Percentiles rank a stretch among this genome's conserved stretches.
These are phyloP conservation scores for Penicillium sp. DNA, from an alignment of 2,329 filamentous ascomycete species.

Conservation along the genomic window DNA sequence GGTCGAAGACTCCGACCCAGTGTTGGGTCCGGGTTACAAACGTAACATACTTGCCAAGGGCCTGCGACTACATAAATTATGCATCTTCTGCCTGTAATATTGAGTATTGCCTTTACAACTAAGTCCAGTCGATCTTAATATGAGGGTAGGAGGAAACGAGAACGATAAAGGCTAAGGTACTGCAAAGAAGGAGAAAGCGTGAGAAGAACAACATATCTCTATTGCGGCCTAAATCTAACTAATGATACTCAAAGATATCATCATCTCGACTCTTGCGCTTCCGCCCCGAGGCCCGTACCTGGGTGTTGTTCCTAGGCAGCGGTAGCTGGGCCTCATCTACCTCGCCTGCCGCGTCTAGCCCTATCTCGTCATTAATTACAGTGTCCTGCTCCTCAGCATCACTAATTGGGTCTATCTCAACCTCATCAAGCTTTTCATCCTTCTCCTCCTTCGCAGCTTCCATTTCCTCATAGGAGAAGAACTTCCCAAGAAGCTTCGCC, in stretches of 20 bases:
- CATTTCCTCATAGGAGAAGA: not conserved
- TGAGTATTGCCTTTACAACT: not conserved
- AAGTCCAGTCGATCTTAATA: not conserved
- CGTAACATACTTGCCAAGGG: not conserved
- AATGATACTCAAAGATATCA: too few relatives aligned
- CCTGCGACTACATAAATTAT: not conserved
- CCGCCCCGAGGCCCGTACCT: not conserved
- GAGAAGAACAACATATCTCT: not conserved
- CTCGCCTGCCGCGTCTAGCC: not conserved
- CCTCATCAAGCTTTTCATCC: not conserved
- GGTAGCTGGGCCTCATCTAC: not conserved
- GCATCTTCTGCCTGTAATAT: not conserved
- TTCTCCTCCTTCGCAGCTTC: not conserved
- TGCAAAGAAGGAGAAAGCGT: not conserved
- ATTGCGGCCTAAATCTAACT: not conserved
- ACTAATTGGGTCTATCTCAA: constrained; percentile 1
- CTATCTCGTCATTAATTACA: not conserved
- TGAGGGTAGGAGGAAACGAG: not conserved
- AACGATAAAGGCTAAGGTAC: not conserved
- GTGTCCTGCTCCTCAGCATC: not conserved
- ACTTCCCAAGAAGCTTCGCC: not conserved
- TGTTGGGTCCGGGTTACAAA: not conserved
- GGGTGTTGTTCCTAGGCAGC: not conserved
- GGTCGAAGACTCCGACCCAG: not conserved
- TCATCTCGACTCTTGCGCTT: not conserved